These are phyloP conservation scores for Leccinum fuscescens DNA, from an alignment of 1,284 basidiomycete species.

Conservation along the genomic window DNA sequence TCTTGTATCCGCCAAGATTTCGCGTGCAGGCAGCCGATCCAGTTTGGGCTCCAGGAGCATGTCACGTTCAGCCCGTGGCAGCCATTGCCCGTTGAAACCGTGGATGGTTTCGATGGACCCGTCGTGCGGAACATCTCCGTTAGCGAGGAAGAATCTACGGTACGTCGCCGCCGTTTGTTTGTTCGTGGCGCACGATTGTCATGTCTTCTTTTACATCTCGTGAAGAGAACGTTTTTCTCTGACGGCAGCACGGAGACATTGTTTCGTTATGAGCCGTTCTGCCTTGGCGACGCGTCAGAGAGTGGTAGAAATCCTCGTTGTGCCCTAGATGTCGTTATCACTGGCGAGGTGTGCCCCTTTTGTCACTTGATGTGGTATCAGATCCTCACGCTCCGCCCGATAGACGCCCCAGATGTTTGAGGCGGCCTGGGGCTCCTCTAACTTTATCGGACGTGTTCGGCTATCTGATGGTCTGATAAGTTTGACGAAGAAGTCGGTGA, in stretches of 20 bases:
- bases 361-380: conserved; percentile 15
- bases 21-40: conserved; percentile 35
- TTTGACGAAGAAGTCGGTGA: conserved; percentile 37
- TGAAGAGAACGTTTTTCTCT: conserved; percentile 29
- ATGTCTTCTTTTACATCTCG: conserved; percentile 12
- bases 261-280: conserved; percentile 36
- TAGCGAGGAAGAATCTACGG: conserved; percentile 27
- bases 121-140: conserved; percentile 21
- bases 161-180: conserved; percentile 17
- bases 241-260: conserved; percentile 27
- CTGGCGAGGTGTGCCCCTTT: conserved; percentile 31
- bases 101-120: conserved; percentile 28
- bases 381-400: conserved; percentile 24
- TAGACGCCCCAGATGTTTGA: conserved; percentile 34
- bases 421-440: conserved; percentile 38
- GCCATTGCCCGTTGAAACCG: conserved; percentile 29
- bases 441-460: conserved; percentile 48
- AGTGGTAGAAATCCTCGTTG: conserved; percentile 28
- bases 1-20: conserved; percentile 26
- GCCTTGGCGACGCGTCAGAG: conserved; percentile 28
- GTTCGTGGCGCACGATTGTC: conserved; percentile 22
- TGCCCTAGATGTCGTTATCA: conserved; percentile 37
- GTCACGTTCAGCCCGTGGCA: conserved; percentile 32
- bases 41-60: conserved; percentile 34
- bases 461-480: conserved; percentile 50